Evolutionary conservation across 805 yeast species (phyloP).

Genomic region (Dipodascopsis tothii): DNA sequence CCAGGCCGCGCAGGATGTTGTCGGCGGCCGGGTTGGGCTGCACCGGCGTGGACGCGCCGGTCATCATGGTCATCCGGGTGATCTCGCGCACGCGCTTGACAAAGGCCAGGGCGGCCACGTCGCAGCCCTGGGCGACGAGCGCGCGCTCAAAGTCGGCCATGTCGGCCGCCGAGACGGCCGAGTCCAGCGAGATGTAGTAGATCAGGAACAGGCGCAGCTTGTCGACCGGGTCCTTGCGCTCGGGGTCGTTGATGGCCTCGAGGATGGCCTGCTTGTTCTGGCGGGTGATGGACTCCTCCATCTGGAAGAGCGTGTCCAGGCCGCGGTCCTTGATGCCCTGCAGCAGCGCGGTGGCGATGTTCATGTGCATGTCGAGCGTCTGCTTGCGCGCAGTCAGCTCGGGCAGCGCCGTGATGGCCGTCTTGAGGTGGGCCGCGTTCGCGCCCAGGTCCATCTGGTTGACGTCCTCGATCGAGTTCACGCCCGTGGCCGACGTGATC

Average conservation of each 20-base stretch:
- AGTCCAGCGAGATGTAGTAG: slow-evolving; percentile 45
- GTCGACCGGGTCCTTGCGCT: slow-evolving; percentile 52
- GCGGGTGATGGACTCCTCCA: slow-evolving; percentile 67
- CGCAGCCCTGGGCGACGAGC: slow-evolving; percentile 48
- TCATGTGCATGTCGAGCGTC: slow-evolving; percentile 94
- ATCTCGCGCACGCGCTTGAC: slow-evolving; percentile 75
- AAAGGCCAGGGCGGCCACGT: slow-evolving; percentile 59
- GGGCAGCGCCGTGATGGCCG: slow-evolving; percentile 85
- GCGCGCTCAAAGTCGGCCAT: slow-evolving; percentile 58
- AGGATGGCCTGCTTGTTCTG: slow-evolving; percentile 48
- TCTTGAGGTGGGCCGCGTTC: slow-evolving; percentile 38
- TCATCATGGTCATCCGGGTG: slow-evolving; percentile 42
- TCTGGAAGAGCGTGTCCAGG: slow-evolving; percentile 84
- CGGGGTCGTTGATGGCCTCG: slow-evolving; percentile 45
- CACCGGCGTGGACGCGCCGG: slow-evolving; percentile 29
- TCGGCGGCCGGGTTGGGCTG: slow-evolving; percentile 23
- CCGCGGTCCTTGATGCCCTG: slow-evolving; percentile 79
- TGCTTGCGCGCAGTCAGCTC: slow-evolving; percentile 82
- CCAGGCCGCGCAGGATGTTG: slow-evolving; percentile 43
- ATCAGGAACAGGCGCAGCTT: slow-evolving; percentile 84
- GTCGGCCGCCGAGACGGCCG: slow-evolving; percentile 41
- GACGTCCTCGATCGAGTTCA: slow-evolving; percentile 64
- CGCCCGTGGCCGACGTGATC: slow-evolving; percentile 68
- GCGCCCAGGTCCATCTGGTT: slow-evolving; percentile 36
- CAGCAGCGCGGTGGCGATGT: slow-evolving; percentile 75